These are phyloP conservation scores for Diaporthe caulivora DNA, from an alignment of 2,329 filamentous ascomycete species.

Conservation along the genomic window DNA sequence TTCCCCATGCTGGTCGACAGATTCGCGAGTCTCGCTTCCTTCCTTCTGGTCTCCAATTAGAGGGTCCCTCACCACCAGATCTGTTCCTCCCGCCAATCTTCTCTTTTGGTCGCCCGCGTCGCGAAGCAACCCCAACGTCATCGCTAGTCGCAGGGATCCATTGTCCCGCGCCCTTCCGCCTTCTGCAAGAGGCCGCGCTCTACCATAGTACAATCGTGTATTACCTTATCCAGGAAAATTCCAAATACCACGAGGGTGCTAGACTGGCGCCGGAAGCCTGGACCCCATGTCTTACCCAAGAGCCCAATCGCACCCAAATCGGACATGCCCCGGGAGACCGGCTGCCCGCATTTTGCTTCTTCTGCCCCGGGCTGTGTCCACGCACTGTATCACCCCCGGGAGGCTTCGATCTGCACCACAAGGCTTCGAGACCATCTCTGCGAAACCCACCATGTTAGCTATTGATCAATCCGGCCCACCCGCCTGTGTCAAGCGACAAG, in stretches of 20 bases:
- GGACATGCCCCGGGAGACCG: neutral
- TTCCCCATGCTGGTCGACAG: slow-evolving; percentile 31
- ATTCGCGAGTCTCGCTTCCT: slow-evolving; percentile 35
- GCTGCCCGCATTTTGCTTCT: slow-evolving; percentile 17
- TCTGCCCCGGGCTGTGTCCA: neutral
- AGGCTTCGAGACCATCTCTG: slow-evolving; percentile 18
- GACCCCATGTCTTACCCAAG: neutral
- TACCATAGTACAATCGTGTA: neutral
- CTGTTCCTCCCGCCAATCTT: neutral
- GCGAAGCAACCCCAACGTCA: neutral
- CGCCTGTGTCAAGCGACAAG: neutral
- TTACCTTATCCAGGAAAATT: neutral
- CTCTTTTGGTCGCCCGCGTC: neutral
- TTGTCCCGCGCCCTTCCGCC: neutral
- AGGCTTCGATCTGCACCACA: neutral
- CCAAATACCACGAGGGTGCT: slow-evolving; percentile 16
- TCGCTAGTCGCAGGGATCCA: neutral
- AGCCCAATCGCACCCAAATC: slow-evolving; percentile 5
- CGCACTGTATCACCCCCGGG: neutral
- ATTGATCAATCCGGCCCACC: slow-evolving; percentile 3
- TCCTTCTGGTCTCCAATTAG: slow-evolving; percentile 14
- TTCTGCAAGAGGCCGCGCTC: neutral
- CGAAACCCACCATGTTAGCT: slow-evolving; percentile 7
- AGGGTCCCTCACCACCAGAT: slow-evolving; percentile 18
- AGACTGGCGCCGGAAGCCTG: neutral